phyloP scores from a whole-genome alignment of 1,284 basidiomycete genomes.

The Trichosporon sp. region DNA sequence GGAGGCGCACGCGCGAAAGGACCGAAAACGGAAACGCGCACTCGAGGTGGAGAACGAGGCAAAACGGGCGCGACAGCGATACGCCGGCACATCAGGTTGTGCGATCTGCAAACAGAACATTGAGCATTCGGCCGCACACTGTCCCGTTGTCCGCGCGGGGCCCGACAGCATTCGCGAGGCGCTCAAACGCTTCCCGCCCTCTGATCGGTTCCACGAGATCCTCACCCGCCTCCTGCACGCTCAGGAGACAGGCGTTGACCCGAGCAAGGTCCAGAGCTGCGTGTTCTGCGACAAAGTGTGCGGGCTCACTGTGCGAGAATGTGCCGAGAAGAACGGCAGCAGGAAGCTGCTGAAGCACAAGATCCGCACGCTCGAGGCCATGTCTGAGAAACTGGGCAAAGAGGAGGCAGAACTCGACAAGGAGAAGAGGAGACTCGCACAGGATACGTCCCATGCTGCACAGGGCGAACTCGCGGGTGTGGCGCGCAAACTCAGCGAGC shows the following conservation, averaged over 20 bases:
- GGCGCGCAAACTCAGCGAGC: not conserved
- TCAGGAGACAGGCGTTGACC: slow-evolving; percentile 4
- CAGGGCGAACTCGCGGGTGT: slow-evolving; percentile 8
- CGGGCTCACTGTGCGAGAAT: slow-evolving; percentile 35
- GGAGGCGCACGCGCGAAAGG: slow-evolving; percentile 14
- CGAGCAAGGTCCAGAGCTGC: slow-evolving; percentile 29
- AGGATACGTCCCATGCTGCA: not conserved
- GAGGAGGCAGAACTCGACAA: slow-evolving; percentile 10
- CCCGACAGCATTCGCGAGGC: slow-evolving; percentile 25
- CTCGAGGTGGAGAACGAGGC: not conserved
- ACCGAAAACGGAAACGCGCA: slow-evolving; percentile 1
- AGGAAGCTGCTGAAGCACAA: slow-evolving; percentile 42
- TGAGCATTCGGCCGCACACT: slow-evolving; percentile 18
- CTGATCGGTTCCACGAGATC: slow-evolving; percentile 19
- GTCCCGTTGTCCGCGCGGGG: slow-evolving; percentile 28
- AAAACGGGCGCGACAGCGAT: not conserved
- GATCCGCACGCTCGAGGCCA: slow-evolving; percentile 38
- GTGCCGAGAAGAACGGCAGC: slow-evolving; percentile 38
- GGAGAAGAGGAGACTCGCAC: slow-evolving; percentile 10
- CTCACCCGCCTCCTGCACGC: slow-evolving; percentile 22
- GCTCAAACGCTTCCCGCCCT: slow-evolving; percentile 21
- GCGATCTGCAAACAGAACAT: slow-evolving; percentile 15
- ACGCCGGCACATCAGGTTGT: slow-evolving; percentile 22
- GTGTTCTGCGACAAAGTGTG: slow-evolving; percentile 42
- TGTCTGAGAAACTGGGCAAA: not conserved